A percentile compares a stretch with the other conserved stretches of the same genome.
Conservation (phyloP, 2,329 filamentous ascomycete species). For the Colletotrichum endophyticum region DNA sequence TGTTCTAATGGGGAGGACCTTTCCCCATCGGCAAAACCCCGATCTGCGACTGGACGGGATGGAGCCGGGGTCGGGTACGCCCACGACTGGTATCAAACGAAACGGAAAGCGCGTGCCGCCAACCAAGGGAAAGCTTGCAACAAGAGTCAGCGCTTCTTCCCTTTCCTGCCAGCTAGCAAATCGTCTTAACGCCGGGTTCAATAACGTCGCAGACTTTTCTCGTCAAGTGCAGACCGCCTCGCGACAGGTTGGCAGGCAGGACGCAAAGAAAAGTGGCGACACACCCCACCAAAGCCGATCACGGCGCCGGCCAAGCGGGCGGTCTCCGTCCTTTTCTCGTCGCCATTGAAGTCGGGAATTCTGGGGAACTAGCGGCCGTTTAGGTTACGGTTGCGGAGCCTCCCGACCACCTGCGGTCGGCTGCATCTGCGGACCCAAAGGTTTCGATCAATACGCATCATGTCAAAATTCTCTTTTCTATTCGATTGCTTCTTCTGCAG, state of each 20-base stretch:
- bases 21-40: not conserved
- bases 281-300: not conserved
- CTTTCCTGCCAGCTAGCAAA: not conserved
- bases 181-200: not conserved
- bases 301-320: not conserved
- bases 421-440: not conserved
- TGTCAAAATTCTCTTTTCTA: not conserved
- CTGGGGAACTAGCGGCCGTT: not conserved
- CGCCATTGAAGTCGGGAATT: not conserved
- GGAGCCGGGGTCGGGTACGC: not conserved
- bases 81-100: not conserved
- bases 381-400: not conserved
- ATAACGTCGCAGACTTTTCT: not conserved
- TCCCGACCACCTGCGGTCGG: not conserved
- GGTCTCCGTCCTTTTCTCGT: not conserved
- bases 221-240: not conserved
- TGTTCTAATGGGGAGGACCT: not conserved
- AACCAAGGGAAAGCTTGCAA: not conserved
- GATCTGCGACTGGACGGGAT: not conserved
- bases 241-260: not conserved
- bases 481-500: not conserved
- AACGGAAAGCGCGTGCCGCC: not conserved
- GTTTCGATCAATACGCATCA: not conserved
- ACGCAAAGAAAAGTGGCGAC: not conserved
- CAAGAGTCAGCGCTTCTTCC: not conserved